These are phyloP conservation scores for Tilletia horrida DNA, from an alignment of 1,284 basidiomycete species.

Conservation along the genomic window DNA sequence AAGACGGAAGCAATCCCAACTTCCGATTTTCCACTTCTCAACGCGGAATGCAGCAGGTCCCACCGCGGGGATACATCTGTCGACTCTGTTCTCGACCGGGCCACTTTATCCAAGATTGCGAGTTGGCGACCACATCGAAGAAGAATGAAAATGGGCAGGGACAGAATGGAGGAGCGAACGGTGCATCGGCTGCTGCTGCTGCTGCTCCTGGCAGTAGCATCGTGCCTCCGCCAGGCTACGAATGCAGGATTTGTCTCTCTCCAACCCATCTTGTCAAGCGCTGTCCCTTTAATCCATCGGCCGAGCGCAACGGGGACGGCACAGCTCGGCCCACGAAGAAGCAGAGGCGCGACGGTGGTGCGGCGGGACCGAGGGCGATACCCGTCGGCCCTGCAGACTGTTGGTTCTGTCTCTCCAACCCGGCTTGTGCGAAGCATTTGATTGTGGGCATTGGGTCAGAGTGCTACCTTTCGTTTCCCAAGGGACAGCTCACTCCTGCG, in stretches of 20 bases:
- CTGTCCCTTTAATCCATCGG: constrained; percentile 7
- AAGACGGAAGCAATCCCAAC: constrained; percentile 20
- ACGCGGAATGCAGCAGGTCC: constrained; percentile 22
- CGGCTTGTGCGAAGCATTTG: constrained; percentile 41
- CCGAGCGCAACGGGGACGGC: not conserved
- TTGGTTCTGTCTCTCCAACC: constrained; percentile 54
- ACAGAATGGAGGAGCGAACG: not conserved
- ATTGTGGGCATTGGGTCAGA: constrained; percentile 42
- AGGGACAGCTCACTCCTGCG: constrained; percentile 38
- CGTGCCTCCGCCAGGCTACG: not conserved
- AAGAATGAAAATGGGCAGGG: not conserved
- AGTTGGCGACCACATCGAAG: not conserved
- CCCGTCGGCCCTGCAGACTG: constrained; percentile 48
- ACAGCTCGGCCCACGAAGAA: not conserved
- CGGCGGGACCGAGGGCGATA: constrained; percentile 17
- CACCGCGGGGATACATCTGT: constrained; percentile 41
- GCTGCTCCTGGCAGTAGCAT: not conserved
- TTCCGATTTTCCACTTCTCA: constrained; percentile 25
- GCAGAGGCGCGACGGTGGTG: not conserved
- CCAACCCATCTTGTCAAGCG: constrained; percentile 7
- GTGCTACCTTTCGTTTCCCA: constrained; percentile 47
- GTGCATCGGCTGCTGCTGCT: not conserved
- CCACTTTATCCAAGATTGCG: constrained; percentile 32
- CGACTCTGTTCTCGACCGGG: constrained; percentile 31
- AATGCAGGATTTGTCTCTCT: constrained; percentile 11